phyloP scores from a whole-genome alignment of 371 early-diverging fungal species.

The Funneliformis caledonium region DNA sequence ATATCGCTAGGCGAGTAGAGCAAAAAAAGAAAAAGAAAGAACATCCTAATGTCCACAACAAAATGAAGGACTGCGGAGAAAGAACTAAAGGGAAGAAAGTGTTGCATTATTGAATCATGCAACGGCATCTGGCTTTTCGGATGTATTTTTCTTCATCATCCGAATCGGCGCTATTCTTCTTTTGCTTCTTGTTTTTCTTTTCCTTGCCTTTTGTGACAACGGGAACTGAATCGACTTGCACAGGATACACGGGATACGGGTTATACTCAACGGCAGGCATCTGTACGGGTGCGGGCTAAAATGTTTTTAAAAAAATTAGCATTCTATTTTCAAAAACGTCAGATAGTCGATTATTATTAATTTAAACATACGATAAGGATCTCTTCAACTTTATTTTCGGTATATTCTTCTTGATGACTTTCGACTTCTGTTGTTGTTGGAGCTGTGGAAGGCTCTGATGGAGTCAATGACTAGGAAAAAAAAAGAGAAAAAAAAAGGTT shows the following conservation, averaged over 20 bases:
- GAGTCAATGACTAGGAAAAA: neutral
- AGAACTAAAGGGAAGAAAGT: neutral
- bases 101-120: conserved; percentile 15
- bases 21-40: neutral
- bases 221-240: neutral
- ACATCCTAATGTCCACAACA: neutral
- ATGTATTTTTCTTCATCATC: conserved; percentile 20
- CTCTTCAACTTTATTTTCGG: neutral
- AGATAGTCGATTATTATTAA: neutral
- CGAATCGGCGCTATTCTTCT: neutral
- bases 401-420: neutral
- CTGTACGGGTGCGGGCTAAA: neutral
- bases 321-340: neutral
- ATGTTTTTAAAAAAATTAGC: neutral
- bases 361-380: neutral
- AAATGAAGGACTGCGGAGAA: neutral
- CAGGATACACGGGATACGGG: neutral
- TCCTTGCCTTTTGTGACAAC: neutral
- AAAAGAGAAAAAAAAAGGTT: neutral
- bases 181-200: conserved; percentile 26
- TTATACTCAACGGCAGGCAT: neutral
- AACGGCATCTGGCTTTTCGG: conserved; percentile 28
- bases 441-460: neutral
- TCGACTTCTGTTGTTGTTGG: neutral
- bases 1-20: neutral